phyloP scores from a whole-genome alignment of 139 green algal species.

The Zygnema cylindricum region DNA sequence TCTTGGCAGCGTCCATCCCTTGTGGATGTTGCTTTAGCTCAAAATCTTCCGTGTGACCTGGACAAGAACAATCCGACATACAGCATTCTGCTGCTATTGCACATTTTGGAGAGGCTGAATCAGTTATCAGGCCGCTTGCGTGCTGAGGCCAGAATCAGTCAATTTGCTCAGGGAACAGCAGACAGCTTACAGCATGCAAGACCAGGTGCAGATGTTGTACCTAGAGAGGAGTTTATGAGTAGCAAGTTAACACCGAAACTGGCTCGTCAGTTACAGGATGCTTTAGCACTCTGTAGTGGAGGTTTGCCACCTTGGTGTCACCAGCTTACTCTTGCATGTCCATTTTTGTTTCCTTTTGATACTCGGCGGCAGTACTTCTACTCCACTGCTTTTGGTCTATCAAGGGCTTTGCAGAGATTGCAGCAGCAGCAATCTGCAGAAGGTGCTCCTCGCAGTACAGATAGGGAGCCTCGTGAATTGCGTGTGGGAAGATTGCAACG shows the following conservation, averaged over 20 bases:
- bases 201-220: conserved; percentile 25
- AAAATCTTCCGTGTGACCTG: conserved; percentile 28
- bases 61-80: conserved; percentile 42
- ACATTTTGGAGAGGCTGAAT: conserved; percentile 78
- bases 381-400: conserved; percentile 86
- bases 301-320: conserved; percentile 83
- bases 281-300: conserved; percentile 85
- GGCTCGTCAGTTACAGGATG: conserved; percentile 83
- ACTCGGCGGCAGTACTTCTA: conserved; percentile 82
- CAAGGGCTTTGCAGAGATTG: conserved; percentile 86
- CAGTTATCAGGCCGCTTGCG: conserved; percentile 54
- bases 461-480: conserved; percentile 70
- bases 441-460: background rate
- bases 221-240: conserved; percentile 79
- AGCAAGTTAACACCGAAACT: conserved; percentile 90
- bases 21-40: conserved; percentile 9
- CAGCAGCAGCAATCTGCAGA: conserved; percentile 79
- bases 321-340: conserved; percentile 69
- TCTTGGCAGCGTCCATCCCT: conserved; percentile 40
- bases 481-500: conserved; percentile 84
- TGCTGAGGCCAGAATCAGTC: conserved; percentile 2
- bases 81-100: conserved; percentile 73
- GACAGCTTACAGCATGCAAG: conserved; percentile 44
- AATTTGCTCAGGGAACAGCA: background rate
- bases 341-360: conserved; percentile 93